Percentiles rank a stretch among this genome's conserved stretches.
Evolutionary conservation across 768 basidiomycete species (phyloP).

Genomic region (Termitomyces sp.): DNA sequence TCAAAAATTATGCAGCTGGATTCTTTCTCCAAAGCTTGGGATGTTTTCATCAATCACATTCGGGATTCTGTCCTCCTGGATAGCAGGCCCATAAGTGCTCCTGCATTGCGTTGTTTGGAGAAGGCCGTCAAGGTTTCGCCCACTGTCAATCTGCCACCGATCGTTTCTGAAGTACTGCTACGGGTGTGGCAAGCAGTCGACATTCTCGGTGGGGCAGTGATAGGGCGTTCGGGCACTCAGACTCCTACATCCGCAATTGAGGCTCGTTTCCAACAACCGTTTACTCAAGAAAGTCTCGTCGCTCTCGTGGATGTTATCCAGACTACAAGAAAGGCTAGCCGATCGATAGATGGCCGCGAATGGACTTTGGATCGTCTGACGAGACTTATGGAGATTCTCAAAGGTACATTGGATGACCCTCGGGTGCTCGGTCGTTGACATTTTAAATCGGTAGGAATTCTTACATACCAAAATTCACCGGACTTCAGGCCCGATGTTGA

Average conservation of each 20-base stretch:
- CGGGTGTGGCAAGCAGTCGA: conserved; percentile 71
- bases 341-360: conserved; percentile 45
- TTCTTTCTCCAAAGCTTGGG: conserved; percentile 71
- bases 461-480: conserved; percentile 78
- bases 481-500: conserved; percentile 92
- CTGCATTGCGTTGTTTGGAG: conserved; percentile 83
- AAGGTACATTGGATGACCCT: conserved; percentile 39
- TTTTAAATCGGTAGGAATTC: conserved; percentile 44
- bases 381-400: conserved; percentile 73
- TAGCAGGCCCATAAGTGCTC: conserved; percentile 66
- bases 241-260: conserved; percentile 14
- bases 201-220: conserved; percentile 54
- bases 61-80: conserved; percentile 68
- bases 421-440: background rate
- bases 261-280: conserved; percentile 34
- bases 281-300: conserved; percentile 85
- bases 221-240: conserved; percentile 24
- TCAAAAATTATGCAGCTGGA: conserved; percentile 70
- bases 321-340: conserved; percentile 50
- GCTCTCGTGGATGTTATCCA: conserved; percentile 74
- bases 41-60: conserved; percentile 69
- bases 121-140: conserved; percentile 66
- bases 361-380: conserved; percentile 66
- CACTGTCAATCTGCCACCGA: conserved; percentile 38
- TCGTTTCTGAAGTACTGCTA: conserved; percentile 45